Evolutionary conservation across 2,329 filamentous ascomycete species (phyloP), one percentile per base, ranked within the genome.

Genomic region (Clonostachys chloroleuca): DNA sequence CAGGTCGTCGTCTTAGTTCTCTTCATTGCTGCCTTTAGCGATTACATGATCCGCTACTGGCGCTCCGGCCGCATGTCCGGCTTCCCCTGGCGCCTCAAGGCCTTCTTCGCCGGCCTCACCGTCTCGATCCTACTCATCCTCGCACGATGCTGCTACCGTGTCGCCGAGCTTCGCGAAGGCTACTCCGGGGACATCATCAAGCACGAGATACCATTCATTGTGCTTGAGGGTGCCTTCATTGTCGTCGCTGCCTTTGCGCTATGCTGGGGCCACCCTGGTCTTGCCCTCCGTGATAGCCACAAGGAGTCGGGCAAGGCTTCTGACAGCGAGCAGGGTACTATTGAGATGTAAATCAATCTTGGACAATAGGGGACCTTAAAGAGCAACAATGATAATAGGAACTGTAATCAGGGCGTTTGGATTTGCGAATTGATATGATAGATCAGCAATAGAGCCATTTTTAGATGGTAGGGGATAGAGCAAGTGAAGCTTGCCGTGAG

Each of bases 161-260:
- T 83, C 33, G 75, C 73, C 0, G 81, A 85, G 64, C 58, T 85
- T 47, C 72, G 70, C 40, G 68, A 77, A 24, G 80, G 80, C 3
- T 84, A 78, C 65, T 65, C 20, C 57, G 81, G 52, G 50, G 57
- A 66, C 2, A 61, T 86, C 51, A 79, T 85, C 46, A 63, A 62
- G 47, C 64, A 81, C 37, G 68, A 83, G 62, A 54, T 60, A 1
- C 61, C 73, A 4, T 81, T 82, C 51, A 77, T 81, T 49, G 66
- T 65, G 1, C 63, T 82, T 4, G 79, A 82, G 66, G 75, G 74
- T 1, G 41, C 24, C 16, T 42, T 17, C 16, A 20, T 42, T 17
- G 14, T 17, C 14, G 47, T 70, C 12, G 68, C 70, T 14, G 62
- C 58, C 7, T 34, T 59, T 17, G 55, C 63, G 5, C 60, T 73